Conservation (phyloP, 2,329 filamentous ascomycete genomes). For the Beauveria sp. region DNA sequence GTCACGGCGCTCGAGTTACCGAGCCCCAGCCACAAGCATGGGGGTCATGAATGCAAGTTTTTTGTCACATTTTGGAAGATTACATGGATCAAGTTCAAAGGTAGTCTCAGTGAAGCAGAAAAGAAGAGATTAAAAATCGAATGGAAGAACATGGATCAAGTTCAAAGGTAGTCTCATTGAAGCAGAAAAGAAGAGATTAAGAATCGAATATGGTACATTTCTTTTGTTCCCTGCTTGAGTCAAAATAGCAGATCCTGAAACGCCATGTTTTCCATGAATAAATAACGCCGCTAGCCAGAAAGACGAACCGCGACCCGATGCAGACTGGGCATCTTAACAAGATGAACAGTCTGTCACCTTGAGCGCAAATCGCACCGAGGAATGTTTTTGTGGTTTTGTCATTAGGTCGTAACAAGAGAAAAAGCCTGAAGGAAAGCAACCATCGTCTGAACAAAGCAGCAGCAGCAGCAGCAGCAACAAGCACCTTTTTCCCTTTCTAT, state of each 20-base stretch:
- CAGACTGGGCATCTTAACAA: not conserved
- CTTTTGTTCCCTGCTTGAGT: not conserved
- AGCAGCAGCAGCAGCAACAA: not conserved
- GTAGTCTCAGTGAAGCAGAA: not conserved
- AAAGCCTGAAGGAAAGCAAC: slow-evolving; percentile 1
- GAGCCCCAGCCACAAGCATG: not conserved
- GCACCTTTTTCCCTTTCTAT: slow-evolving; percentile 6
- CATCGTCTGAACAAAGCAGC: slow-evolving; percentile 1
- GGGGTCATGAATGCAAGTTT: not conserved
- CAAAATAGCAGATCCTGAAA: slow-evolving; percentile 3
- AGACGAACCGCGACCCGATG: not conserved
- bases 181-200: not conserved
- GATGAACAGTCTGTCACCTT: not conserved
- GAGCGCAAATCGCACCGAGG: not conserved
- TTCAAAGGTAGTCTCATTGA: not conserved
- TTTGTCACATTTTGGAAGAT: not conserved
- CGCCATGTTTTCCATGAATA: slow-evolving; percentile 1
- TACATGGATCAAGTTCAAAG: not conserved
- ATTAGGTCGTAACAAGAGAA: slow-evolving; percentile 22
- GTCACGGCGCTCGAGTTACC: not conserved
- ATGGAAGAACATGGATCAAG: not conserved
- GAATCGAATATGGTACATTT: not conserved
- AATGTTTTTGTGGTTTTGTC: slow-evolving; percentile 16
- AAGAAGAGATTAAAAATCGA: not conserved
- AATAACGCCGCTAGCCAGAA: slow-evolving; percentile 1